Conservation (phyloP, 768 basidiomycete genomes). For the Trametes meyenii region DNA sequence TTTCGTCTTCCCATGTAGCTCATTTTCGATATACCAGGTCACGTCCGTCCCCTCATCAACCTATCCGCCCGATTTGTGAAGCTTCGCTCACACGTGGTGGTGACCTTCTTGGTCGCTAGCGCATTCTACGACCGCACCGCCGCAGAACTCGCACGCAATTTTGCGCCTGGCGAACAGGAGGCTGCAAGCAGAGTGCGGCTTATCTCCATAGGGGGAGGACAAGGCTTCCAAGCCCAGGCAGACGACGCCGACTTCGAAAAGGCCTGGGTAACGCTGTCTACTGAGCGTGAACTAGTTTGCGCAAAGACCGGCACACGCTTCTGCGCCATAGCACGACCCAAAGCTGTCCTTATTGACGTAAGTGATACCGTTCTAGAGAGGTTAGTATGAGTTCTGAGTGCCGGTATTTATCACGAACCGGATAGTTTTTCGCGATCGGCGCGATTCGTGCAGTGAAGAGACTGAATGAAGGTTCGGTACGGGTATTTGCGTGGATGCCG, state of each 20-base stretch:
- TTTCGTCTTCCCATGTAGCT: not conserved
- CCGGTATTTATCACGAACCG: too few species aligned
- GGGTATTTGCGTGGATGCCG: conserved; percentile 4
- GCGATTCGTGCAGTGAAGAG: conserved; percentile 1
- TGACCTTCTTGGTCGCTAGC: conserved; percentile 19
- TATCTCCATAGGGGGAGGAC: conserved; percentile 1
- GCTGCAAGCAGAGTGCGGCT: conserved; percentile 8
- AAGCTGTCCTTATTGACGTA: conserved; percentile 24
- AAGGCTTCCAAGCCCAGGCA: not conserved
- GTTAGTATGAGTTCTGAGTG: too few species aligned
- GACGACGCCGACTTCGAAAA: conserved; percentile 15
- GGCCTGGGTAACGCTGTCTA: conserved; percentile 15
- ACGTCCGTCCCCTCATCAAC: conserved; percentile 21
- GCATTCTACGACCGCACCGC: conserved; percentile 4
- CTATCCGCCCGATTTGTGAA: conserved; percentile 18
- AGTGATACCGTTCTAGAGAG: not conserved
- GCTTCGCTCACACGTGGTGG: not conserved
- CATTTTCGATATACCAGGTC: conserved; percentile 2
- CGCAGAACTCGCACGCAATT: conserved; percentile 16
- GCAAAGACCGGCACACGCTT: not conserved
- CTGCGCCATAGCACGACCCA: conserved; percentile 9
- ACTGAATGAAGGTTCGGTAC: conserved; percentile 12
- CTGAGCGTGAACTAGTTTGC: conserved; percentile 10
- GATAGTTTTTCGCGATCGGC: conserved; percentile 13
- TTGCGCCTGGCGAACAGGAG: conserved; percentile 7